A percentile compares a stretch with the other conserved stretches of the same genome.
These are phyloP conservation scores for Decorospora gaudefroyi DNA, from an alignment of 2,329 filamentous ascomycete genomes.

Conservation along the genomic window DNA sequence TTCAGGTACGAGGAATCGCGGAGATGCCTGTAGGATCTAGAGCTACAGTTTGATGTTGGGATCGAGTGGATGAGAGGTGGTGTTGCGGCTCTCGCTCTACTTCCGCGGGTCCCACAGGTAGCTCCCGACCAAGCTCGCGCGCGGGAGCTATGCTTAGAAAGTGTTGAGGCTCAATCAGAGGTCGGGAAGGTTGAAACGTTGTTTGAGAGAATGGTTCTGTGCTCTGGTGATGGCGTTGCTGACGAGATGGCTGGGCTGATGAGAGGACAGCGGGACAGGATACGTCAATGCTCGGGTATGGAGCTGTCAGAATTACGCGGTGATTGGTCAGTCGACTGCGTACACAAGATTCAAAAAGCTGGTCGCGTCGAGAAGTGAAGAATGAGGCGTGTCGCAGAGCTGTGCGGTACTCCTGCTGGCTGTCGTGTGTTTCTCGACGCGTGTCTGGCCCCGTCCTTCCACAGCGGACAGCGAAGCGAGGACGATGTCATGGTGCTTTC, in stretches of 20 bases:
- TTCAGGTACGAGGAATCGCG: conserved; percentile 25
- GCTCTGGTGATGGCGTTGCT: conserved; percentile 30
- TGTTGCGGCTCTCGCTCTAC: conserved; percentile 34
- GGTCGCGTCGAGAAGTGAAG: neutral
- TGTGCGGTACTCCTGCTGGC: neutral
- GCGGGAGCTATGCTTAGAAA: conserved; percentile 47
- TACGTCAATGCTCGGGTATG: conserved; percentile 25
- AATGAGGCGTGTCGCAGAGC: conserved; percentile 1
- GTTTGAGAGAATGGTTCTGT: conserved; percentile 14
- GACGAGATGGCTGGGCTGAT: conserved; percentile 27
- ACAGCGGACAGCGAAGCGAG: no score
- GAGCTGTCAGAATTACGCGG: conserved; percentile 3
- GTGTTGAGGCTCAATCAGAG: conserved; percentile 46
- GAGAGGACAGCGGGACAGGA: conserved; percentile 25
- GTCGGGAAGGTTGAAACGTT: conserved; percentile 22
- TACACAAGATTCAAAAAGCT: neutral
- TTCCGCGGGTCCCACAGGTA: conserved; percentile 43
- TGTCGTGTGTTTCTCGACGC: neutral
- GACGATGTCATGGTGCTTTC: no score
- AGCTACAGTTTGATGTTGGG: conserved; percentile 27
- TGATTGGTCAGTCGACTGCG: conserved; percentile 8
- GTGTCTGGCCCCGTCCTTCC: no score
- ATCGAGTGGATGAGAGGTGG: conserved; percentile 38
- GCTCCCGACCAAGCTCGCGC: conserved; percentile 43
- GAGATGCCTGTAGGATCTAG: conserved; percentile 27